Conservation (phyloP, 2,329 filamentous ascomycete species). For the Trichothecium roseum region DNA sequence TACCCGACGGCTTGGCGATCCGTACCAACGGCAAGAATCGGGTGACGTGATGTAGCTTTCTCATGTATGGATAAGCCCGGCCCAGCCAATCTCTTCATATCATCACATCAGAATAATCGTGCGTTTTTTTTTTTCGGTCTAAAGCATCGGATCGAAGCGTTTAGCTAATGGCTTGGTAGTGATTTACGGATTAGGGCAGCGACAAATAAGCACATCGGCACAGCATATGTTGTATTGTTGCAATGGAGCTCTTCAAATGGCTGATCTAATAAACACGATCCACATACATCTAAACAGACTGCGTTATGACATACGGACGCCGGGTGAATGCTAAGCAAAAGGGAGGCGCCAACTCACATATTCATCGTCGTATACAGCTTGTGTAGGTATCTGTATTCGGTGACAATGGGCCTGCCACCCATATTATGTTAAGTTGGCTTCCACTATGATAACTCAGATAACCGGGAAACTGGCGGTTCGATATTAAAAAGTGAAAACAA, state of each 20-base stretch:
- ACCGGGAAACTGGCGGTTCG: slow-evolving; percentile 5
- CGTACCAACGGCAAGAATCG: slow-evolving; percentile 12
- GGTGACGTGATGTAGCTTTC: slow-evolving; percentile 10
- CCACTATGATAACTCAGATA: slow-evolving; percentile 2
- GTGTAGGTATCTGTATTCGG: too few relatives aligned
- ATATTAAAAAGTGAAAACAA: slow-evolving; percentile 17
- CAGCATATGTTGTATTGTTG: too few relatives aligned
- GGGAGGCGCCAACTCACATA: too few relatives aligned
- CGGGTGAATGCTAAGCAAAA: neutral
- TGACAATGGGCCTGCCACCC: neutral
- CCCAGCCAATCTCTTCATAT: slow-evolving; percentile 1
- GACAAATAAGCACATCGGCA: too few relatives aligned
- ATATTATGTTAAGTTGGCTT: neutral
- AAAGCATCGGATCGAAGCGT: too few relatives aligned
- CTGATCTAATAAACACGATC: neutral
- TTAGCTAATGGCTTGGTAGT: too few relatives aligned
- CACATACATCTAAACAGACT: neutral
- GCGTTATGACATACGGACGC: too few relatives aligned
- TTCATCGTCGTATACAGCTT: too few relatives aligned
- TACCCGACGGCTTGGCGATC: too few relatives aligned
- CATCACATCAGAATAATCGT: neutral
- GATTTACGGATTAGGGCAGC: too few relatives aligned
- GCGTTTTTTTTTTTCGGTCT: too few relatives aligned
- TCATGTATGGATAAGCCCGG: slow-evolving; percentile 4
- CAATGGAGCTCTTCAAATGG: too few relatives aligned